These are phyloP conservation scores for Nannizzia gypsea DNA, from an alignment of 2,329 filamentous ascomycete genomes.

Conservation along the genomic window DNA sequence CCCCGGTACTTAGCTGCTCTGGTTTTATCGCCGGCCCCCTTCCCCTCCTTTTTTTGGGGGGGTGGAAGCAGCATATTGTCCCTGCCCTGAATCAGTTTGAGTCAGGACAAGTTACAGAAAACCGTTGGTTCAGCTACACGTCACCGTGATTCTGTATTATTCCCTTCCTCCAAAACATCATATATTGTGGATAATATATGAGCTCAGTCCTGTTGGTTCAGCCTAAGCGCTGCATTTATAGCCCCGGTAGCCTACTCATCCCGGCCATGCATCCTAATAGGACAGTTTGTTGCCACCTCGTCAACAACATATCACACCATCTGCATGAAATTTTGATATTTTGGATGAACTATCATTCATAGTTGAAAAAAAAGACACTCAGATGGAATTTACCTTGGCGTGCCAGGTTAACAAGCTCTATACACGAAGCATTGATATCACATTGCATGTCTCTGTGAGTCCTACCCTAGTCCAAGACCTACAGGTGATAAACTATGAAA, in stretches of 20 bases:
- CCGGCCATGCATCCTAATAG: not conserved
- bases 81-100: too few species aligned
- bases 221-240: not conserved
- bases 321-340: not conserved
- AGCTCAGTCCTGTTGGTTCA: not conserved
- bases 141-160: too few species aligned
- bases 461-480: not conserved
- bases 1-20: too few species aligned
- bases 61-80: too few species aligned
- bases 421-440: not conserved
- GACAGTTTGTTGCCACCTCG: not conserved
- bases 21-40: too few species aligned
- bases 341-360: not conserved
- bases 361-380: not conserved
- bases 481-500: not conserved
- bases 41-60: too few species aligned
- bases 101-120: too few species aligned
- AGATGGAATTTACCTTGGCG: not conserved
- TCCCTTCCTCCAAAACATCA: too few species aligned
- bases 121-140: too few species aligned
- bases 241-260: not conserved
- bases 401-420: not conserved
- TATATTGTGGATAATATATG: too few species aligned
- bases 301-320: not conserved
- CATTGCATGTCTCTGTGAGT: not conserved